phyloP scores from a whole-genome alignment of 345 rosid genomes.

The Populus alba region DNA sequence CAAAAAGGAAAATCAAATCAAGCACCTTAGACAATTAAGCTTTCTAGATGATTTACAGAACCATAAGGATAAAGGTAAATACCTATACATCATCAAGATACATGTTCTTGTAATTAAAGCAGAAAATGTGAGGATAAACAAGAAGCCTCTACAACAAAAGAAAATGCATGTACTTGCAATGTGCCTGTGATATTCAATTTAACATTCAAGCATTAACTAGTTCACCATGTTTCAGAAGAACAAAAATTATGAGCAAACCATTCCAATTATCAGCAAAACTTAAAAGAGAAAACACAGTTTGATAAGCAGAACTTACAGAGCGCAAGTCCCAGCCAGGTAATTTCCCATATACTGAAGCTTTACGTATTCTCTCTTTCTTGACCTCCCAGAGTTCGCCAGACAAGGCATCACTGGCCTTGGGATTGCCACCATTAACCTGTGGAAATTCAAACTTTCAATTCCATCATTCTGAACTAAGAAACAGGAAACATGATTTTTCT shows the following conservation, averaged over 20 bases:
- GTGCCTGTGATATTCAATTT: not conserved
- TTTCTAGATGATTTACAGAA: not conserved
- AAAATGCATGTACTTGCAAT: not conserved
- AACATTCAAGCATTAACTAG: slow-evolving; percentile 1
- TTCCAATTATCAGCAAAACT: not conserved
- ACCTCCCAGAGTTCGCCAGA: slow-evolving; percentile 92
- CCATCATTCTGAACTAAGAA: slow-evolving; percentile 14
- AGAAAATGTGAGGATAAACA: not conserved
- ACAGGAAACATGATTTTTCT: slow-evolving; percentile 2
- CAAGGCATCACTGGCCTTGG: slow-evolving; percentile 88
- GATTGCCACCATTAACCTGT: slow-evolving; percentile 76
- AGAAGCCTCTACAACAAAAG: not conserved
- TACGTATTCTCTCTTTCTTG: slow-evolving; percentile 86
- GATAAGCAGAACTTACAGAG: slow-evolving; percentile 70
- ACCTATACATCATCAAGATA: not conserved
- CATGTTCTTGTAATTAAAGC: not conserved
- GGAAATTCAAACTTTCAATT: slow-evolving; percentile 4
- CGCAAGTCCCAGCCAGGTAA: slow-evolving; percentile 95
- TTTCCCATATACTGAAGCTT: slow-evolving; percentile 76
- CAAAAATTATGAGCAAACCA: not conserved
- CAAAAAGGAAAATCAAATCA: slow-evolving; percentile 2
- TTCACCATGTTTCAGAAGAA: not conserved
- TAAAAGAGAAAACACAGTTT: not conserved
- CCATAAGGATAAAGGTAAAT: not conserved
- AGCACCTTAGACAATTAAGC: not conserved